These are phyloP conservation scores for Fusarium papillatum DNA, from an alignment of 2,329 filamentous ascomycete genomes.

Conservation along the genomic window DNA sequence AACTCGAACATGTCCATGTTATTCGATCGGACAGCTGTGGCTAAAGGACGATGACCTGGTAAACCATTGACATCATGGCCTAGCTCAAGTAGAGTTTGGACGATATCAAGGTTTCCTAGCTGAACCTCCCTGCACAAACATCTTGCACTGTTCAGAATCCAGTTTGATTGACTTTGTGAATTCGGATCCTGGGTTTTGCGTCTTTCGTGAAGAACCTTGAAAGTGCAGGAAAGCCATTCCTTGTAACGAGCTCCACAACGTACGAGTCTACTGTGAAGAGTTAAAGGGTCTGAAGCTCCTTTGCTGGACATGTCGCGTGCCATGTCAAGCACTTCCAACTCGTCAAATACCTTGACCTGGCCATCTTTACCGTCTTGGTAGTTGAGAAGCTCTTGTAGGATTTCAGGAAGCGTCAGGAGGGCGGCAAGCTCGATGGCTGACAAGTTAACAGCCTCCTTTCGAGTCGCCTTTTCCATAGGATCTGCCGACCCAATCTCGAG, in stretches of 20 bases:
- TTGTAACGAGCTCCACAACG: not conserved
- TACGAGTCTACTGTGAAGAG: conserved; percentile 10
- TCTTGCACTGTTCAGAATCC: not conserved
- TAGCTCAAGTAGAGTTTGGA: not conserved
- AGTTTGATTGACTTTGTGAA: not conserved
- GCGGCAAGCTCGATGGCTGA: conserved; percentile 4
- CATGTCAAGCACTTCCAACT: conserved; percentile 4
- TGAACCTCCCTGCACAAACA: not conserved
- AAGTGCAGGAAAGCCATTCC: conserved; percentile 2
- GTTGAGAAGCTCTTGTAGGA: not conserved
- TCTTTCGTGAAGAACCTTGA: not conserved
- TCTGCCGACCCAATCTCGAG: not conserved
- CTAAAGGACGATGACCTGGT: not conserved
- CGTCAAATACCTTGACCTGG: not conserved
- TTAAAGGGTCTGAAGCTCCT: not conserved
- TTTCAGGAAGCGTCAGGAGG: not conserved
- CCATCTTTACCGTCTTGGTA: not conserved
- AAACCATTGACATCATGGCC: not conserved
- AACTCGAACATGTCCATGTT: conserved; percentile 3
- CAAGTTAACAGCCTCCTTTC: not conserved
- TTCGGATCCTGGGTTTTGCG: not conserved
- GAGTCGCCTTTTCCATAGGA: not conserved
- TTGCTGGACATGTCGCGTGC: not conserved
- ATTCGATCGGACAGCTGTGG: not conserved
- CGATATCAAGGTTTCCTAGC: not conserved